Conservation (phyloP, 768 basidiomycete species). For the Rhodosporidiobolus sp. region DNA sequence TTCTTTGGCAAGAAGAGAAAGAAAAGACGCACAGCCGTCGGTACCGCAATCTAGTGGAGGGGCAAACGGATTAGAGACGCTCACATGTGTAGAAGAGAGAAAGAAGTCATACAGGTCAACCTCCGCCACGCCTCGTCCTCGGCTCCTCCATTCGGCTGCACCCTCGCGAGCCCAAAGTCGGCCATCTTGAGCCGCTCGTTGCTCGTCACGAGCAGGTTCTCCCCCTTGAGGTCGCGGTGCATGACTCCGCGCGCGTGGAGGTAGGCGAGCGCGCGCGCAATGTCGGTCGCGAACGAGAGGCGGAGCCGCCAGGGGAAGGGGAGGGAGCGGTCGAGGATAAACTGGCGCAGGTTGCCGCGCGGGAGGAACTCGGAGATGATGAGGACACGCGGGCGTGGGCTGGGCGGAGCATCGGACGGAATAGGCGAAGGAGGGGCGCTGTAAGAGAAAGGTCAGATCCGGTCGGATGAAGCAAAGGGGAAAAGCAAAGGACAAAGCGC, state of each 20-base stretch:
- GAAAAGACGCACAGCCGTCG: constrained; percentile 17
- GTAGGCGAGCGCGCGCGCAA: constrained; percentile 91
- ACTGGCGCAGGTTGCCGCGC: constrained; percentile 72
- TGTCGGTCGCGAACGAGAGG: constrained; percentile 90
- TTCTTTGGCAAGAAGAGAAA: too few relatives aligned
- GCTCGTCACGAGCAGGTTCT: constrained; percentile 89
- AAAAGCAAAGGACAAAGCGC: constrained; percentile 56
- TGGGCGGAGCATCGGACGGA: background rate
- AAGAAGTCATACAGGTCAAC: constrained; percentile 35
- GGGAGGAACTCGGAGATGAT: constrained; percentile 89
- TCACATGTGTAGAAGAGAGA: background rate
- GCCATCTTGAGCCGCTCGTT: constrained; percentile 95
- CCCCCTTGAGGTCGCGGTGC: constrained; percentile 82
- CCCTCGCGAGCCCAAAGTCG: constrained; percentile 97
- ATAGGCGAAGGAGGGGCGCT: constrained; percentile 2
- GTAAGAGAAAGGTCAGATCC: background rate
- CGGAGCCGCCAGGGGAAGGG: constrained; percentile 78
- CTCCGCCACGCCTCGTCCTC: constrained; percentile 66
- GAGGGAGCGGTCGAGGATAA: constrained; percentile 66
- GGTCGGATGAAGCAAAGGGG: constrained; percentile 6
- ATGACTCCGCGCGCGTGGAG: constrained; percentile 81
- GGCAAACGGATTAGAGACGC: background rate
- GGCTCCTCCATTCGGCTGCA: constrained; percentile 70
- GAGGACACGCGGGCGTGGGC: constrained; percentile 71
- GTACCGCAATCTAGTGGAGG: constrained; percentile 33